These are phyloP conservation scores for Vanrija humicola DNA, from an alignment of 1,284 basidiomycete species.

Conservation along the genomic window DNA sequence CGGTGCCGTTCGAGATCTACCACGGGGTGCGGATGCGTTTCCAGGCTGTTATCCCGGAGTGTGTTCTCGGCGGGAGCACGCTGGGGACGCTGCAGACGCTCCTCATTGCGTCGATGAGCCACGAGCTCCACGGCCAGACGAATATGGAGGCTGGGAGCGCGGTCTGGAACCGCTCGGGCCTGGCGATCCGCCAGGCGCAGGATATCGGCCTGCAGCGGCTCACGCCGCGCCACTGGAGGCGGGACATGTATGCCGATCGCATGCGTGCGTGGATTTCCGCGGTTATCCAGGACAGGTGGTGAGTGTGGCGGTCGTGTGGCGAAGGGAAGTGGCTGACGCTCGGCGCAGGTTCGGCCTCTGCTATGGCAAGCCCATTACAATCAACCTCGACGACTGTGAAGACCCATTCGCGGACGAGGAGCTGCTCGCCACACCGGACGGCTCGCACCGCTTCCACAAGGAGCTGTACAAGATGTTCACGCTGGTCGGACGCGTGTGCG, in stretches of 20 bases:
- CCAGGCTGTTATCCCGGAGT: background rate
- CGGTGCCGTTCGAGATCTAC: slow-evolving; percentile 10
- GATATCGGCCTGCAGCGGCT: slow-evolving; percentile 17
- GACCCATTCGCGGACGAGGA: slow-evolving; percentile 7
- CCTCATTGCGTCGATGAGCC: slow-evolving; percentile 12
- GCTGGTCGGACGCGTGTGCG: background rate
- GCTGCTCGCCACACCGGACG: slow-evolving; percentile 8
- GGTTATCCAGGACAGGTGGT: slow-evolving; percentile 13
- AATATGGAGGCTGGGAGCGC: slow-evolving; percentile 16
- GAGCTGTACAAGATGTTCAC: slow-evolving; percentile 8
- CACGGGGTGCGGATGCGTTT: slow-evolving; percentile 2
- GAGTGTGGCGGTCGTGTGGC: background rate
- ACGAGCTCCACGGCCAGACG: slow-evolving; percentile 13
- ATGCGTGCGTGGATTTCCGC: slow-evolving; percentile 9
- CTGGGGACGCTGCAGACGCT: slow-evolving; percentile 8
- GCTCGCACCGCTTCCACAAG: slow-evolving; percentile 5
- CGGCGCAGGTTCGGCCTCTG: slow-evolving; percentile 8
- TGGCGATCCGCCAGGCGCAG: slow-evolving; percentile 12
- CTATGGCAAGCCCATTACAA: slow-evolving; percentile 9
- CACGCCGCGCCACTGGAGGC: slow-evolving; percentile 7
- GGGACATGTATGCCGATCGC: slow-evolving; percentile 13
- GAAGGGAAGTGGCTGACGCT: background rate
- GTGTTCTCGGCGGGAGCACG: slow-evolving; percentile 6
- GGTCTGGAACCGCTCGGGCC: slow-evolving; percentile 9
- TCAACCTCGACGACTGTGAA: slow-evolving; percentile 12